Conservation (phyloP, 352 stramenopile genomes). For the Phytopythium chamaehyphon region DNA sequence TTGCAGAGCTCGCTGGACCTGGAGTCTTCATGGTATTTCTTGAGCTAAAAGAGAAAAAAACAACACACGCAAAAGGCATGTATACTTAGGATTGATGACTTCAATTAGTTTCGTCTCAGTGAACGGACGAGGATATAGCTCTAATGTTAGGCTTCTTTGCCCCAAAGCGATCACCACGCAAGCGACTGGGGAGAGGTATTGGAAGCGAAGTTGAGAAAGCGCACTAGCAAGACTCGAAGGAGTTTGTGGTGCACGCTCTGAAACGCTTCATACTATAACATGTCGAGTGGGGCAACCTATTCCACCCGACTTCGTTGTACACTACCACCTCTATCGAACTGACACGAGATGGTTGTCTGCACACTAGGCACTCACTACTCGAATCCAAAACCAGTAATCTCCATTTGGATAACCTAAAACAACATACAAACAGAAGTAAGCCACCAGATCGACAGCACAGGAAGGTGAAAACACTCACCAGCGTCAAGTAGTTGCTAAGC, state of each 20-base stretch:
- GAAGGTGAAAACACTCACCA: conserved; percentile 59
- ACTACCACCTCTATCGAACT: neutral
- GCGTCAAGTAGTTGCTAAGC: conserved; percentile 80
- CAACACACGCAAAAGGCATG: no score
- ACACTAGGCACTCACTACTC: conserved; percentile 23
- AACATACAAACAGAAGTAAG: conserved; percentile 28
- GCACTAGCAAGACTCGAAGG: no score
- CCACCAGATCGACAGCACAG: neutral
- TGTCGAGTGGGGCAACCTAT: neutral
- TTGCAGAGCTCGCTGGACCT: neutral
- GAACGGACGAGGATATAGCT: no score
- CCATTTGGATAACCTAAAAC: conserved; percentile 73
- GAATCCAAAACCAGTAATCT: conserved; percentile 74
- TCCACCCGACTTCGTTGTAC: conserved; percentile 1
- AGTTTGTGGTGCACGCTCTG: neutral
- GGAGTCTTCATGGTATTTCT: conserved; percentile 1
- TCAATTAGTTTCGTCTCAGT: no score
- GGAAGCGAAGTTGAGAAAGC: no score
- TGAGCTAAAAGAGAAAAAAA: neutral
- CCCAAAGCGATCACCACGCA: no score
- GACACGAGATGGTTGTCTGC: no score
- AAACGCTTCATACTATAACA: conserved; percentile 1
- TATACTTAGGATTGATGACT: no score
- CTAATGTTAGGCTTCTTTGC: no score
- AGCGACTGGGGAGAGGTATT: no score